Percentiles rank a stretch among this genome's conserved stretches.
These are phyloP conservation scores for Aspergillus amoenus DNA, from an alignment of 2,329 filamentous ascomycete genomes.

Conservation along the genomic window DNA sequence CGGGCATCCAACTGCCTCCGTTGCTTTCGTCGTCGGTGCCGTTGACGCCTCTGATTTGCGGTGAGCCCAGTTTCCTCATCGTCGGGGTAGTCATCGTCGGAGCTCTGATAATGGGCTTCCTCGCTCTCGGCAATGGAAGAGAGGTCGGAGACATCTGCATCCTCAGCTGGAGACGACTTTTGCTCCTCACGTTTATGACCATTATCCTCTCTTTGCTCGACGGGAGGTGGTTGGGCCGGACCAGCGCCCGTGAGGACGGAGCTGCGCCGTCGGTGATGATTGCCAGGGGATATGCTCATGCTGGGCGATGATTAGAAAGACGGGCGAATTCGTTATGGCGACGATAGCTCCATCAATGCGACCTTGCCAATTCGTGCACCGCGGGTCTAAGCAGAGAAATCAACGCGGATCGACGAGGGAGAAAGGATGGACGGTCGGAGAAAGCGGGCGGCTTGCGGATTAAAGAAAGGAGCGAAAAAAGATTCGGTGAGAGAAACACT, in stretches of 20 bases:
- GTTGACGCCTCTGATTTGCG: constrained; percentile 63
- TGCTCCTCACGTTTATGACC: constrained; percentile 34
- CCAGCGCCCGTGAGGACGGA: constrained; percentile 40
- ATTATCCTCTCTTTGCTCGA: constrained; percentile 34
- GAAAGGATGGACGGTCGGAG: constrained; percentile 1
- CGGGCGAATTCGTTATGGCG: constrained; percentile 4
- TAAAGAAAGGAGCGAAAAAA: constrained; percentile 3
- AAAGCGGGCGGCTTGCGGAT: background rate
- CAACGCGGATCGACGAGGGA: background rate
- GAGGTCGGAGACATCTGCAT: constrained; percentile 40
- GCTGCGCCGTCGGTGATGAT: constrained; percentile 41
- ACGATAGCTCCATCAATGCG: constrained; percentile 18
- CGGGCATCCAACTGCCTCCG: constrained; percentile 70
- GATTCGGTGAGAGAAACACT: constrained; percentile 11
- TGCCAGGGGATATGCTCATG: constrained; percentile 35
- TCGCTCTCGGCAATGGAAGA: constrained; percentile 48
- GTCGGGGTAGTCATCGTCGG: constrained; percentile 72
- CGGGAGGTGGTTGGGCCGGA: constrained; percentile 42
- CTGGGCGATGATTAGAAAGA: constrained; percentile 12
- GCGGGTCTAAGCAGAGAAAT: background rate
- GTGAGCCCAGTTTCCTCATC: constrained; percentile 91
- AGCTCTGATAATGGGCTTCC: constrained; percentile 59
- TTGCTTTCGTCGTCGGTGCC: constrained; percentile 65
- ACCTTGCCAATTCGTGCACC: background rate
- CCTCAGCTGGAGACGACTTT: constrained; percentile 33